A percentile compares a stretch with the other conserved stretches of the same genome.
Conservation (phyloP, 139 green algal species). For the Micromonas pusilla region DNA sequence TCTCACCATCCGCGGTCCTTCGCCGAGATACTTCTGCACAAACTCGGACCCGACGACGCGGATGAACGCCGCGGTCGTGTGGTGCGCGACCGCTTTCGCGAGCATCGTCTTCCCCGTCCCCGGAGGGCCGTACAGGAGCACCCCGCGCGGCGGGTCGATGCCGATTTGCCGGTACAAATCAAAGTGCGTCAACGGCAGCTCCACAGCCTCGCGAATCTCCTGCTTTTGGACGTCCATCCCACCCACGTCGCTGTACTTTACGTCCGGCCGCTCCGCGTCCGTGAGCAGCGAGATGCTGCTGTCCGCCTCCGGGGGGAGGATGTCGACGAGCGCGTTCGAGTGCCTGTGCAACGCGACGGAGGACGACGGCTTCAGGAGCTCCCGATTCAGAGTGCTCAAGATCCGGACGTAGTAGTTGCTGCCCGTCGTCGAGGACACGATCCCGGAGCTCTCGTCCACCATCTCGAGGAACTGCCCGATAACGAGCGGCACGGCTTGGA, state of each 20-base stretch:
- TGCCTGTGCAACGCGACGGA: constrained; percentile 93
- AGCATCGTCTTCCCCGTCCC: constrained; percentile 64
- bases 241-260: constrained; percentile 94
- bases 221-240: constrained; percentile 98
- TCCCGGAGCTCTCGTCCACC: constrained; percentile 89
- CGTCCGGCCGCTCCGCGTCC: constrained; percentile 84
- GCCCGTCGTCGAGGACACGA: constrained; percentile 94
- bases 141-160: constrained; percentile 92
- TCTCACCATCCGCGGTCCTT: constrained; percentile 94
- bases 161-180: constrained; percentile 93
- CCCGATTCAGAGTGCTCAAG: constrained; percentile 89
- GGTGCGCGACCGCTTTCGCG: constrained; percentile 83
- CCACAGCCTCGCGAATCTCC: constrained; percentile 97
- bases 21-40: constrained; percentile 98
- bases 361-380: constrained; percentile 90
- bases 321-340: constrained; percentile 96
- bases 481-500: constrained; percentile 92
- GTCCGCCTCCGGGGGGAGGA: constrained; percentile 96
- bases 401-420: constrained; percentile 90
- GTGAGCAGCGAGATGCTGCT: constrained; percentile 89
- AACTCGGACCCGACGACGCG: constrained; percentile 95
- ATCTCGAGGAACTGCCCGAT: constrained; percentile 99
- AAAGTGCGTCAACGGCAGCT: constrained; percentile 92
- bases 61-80: constrained; percentile 96
- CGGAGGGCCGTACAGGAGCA: constrained; percentile 90